Base-by-base conservation (phyloP, 2,329 filamentous ascomycete genomes). In the Penicillium sp. region DNA sequence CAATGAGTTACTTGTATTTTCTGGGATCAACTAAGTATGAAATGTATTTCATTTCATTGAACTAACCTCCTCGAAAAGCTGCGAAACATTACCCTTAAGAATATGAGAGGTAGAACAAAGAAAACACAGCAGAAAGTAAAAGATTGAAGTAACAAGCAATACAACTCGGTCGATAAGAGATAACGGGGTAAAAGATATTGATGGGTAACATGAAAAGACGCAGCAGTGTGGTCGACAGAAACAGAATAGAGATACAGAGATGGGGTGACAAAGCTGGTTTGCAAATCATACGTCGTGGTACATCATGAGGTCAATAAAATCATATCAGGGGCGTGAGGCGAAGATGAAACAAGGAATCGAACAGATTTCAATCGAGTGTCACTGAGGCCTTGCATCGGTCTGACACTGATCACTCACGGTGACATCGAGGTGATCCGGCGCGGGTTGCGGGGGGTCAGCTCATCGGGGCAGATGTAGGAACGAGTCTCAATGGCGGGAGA, bases 401-500 rank as follows among this genome's bases (percentile, higher is more conserved):
- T 22, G 6, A 37, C 20, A 22, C 8, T 4, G 49, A 38, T 17
- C 8, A 11, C 15, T 65, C 63, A 75, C 39, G 28, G 28, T 8
- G 28, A 31, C 28, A 31, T 1, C 6, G 28, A 31, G 28, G 28
- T 4, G 7, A 31, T 31, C 28, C 28, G 28, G 28, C 28, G 28
- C 28, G 7, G 4, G 4, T 31, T 31, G 28, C 28, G 28, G 28
- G 28, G 25, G 5, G 25, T 25, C 25, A 5, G 28, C 28, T 31
- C 28, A 31, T 31, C 6, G 28, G 28, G 28, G 28, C 28, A 75
- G 54, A 73, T 73, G 47, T 73, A 73, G 12, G 76, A 73, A 51
- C 70, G 72, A 51, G 66, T 65, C 28, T 75, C 70, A 22, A 62
- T 61, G 52, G 61, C 63, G 17, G 73, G 67, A 14, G 73, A 69